Base-by-base conservation (phyloP, 2,329 filamentous ascomycete species). In the Dactylonectria estremocensis region DNA sequence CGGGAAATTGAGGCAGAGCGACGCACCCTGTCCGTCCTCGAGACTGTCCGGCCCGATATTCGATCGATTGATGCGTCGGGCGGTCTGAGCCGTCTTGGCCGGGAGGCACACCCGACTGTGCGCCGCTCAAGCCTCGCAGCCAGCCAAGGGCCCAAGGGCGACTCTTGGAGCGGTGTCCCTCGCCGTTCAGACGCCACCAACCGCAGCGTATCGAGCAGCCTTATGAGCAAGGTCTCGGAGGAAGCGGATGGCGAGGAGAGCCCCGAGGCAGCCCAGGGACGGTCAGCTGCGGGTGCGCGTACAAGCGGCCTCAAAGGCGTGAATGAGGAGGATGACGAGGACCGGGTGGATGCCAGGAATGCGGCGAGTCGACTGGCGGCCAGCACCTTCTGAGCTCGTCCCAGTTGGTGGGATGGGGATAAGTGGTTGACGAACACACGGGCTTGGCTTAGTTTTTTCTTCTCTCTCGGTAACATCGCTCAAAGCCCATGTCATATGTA, bases 1-100 rank as follows among this genome's bases (percentile, higher is more conserved):
- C 93, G 96, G 63, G 92, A 99, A 80, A 99, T 99, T 74, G 96
- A 99, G 81, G 93, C 95, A 28, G 96, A 99, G 83, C 90, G 96
- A 67, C 92, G 96, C 70, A 96, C 95, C 3, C 88, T 99, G 45
- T 94, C 95, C 9, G 93, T 96, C 1, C 87, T 99, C n/a, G 96
- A 99, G 83, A 95, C 91, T 65, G 95, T 98, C 22, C 91, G 96
- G 60, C 93, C 95, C 2, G 96, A 99, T 77, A 94, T 99, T 71
- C 92, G 96, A 67, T 91, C 93, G 72, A 98, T 99, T 76, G 96
- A 99, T 81, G 87, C 92, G 43, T 95, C 93, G 7, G 96, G 96
- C 61, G 96, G 96, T 11, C 89, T 99, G 52, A 96, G 93, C 76
- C 90, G 96, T 48, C 87, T 99, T 37, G 96, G 96, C 48, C 91